Percentiles rank a stretch among this genome's conserved stretches.
Evolutionary conservation across 2,329 filamentous ascomycete species (phyloP).

Genomic region (Zymoseptoria passerinii): DNA sequence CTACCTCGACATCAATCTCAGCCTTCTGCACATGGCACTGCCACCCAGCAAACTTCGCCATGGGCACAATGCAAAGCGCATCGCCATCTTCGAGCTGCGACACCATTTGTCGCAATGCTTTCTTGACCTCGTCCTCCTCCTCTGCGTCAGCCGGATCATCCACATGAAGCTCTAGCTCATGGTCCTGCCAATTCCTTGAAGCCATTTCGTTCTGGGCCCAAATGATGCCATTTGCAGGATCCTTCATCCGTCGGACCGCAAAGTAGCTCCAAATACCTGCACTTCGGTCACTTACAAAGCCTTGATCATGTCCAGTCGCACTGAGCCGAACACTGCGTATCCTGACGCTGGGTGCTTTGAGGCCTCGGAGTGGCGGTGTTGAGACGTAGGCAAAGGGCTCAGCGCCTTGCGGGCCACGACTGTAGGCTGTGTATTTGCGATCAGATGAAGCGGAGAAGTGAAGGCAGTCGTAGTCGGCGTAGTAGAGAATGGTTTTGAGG

Average conservation of each 20-base stretch:
- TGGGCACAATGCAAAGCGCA: conserved; percentile 9
- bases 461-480: conserved; percentile 15
- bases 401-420: conserved; percentile 1
- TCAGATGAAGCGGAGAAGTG: conserved; percentile 5
- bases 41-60: conserved; percentile 13
- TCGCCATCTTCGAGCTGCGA: conserved; percentile 8
- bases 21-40: conserved; percentile 7
- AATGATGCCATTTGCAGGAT: background rate
- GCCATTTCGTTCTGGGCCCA: conserved; percentile 7
- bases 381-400: conserved; percentile 6
- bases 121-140: background rate
- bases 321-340: conserved; percentile 6
- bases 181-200: conserved; percentile 5
- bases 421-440: background rate
- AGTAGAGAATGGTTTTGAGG: conserved; percentile 9
- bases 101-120: conserved; percentile 5
- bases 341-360: conserved; percentile 2
- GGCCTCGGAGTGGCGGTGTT: conserved; percentile 6
- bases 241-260: conserved; percentile 7
- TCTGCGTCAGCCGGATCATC: background rate
- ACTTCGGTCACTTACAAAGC: conserved; percentile 6
- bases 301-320: conserved; percentile 11
- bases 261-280: conserved; percentile 12
- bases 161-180: conserved; percentile 1
- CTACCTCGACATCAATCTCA: conserved; percentile 13